Evolutionary conservation across 257 asterid species (phyloP).

Genomic region (Plantago ovata): DNA sequence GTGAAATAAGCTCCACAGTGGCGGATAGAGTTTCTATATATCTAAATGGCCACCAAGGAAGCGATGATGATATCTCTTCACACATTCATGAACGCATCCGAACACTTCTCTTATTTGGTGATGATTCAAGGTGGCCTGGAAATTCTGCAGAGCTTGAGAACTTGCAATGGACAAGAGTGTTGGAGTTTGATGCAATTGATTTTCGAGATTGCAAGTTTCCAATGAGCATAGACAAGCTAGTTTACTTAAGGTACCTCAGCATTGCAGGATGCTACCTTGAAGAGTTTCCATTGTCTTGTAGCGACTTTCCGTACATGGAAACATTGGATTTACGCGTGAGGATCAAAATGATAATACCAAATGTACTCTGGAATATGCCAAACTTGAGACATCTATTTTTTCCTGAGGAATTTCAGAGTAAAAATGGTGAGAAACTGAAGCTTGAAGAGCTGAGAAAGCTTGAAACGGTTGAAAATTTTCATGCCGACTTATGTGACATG

Average conservation of each 20-base stretch:
- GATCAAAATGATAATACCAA: conserved; percentile 1
- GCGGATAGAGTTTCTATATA: background rate
- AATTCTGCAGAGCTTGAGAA: background rate
- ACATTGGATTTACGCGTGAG: background rate
- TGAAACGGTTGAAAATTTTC: background rate
- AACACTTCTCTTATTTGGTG: conserved; percentile 6
- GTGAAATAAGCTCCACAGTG: no score
- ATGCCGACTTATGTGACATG: background rate
- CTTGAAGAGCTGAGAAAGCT: background rate
- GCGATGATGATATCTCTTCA: no score
- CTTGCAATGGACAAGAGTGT: background rate
- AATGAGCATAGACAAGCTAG: background rate
- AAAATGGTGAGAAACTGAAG: background rate
- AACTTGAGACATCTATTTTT: background rate
- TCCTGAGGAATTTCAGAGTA: background rate
- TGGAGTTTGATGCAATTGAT: background rate
- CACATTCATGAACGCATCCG: conserved; percentile 6
- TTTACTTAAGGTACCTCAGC: conserved; percentile 11
- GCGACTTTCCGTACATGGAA: background rate
- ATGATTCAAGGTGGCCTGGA: background rate
- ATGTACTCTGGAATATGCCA: background rate
- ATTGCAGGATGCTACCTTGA: conserved; percentile 8
- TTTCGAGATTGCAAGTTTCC: background rate
- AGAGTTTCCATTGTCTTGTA: background rate
- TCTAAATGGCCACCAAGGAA: background rate